phyloP scores from a whole-genome alignment of 2,329 filamentous ascomycete species.

The Clonostachys sp. region DNA sequence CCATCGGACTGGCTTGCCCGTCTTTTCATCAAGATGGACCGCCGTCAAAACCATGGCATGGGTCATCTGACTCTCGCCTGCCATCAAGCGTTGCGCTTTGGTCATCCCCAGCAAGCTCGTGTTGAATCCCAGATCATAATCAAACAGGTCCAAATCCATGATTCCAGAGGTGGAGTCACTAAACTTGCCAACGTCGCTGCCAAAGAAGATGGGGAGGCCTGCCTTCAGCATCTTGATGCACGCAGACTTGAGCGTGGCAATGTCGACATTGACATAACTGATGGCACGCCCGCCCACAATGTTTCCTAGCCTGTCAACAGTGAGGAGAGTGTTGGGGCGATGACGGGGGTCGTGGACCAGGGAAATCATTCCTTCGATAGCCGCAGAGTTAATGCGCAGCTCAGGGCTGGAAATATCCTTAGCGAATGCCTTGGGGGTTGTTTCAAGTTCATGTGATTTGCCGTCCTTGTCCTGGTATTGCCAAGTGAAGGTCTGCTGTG shows the following conservation, averaged over 20 bases:
- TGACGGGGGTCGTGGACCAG: slow-evolving; percentile 85
- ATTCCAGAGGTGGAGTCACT: slow-evolving; percentile 64
- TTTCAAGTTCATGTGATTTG: slow-evolving; percentile 55
- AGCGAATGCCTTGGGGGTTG: slow-evolving; percentile 69
- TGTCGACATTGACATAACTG: slow-evolving; percentile 80
- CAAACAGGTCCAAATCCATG: slow-evolving; percentile 74
- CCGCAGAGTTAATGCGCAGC: slow-evolving; percentile 48
- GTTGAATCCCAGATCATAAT: slow-evolving; percentile 83
- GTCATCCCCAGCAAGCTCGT: slow-evolving; percentile 66
- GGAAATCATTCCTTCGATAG: slow-evolving; percentile 69
- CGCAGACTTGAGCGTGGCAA: slow-evolving; percentile 64
- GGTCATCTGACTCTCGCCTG: slow-evolving; percentile 79
- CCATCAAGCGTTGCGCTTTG: slow-evolving; percentile 70
- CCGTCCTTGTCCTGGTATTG: slow-evolving; percentile 68
- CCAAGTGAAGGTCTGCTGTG: slow-evolving; percentile 71
- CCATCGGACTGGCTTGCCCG: slow-evolving; percentile 68
- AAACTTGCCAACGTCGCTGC: slow-evolving; percentile 82
- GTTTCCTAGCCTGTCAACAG: slow-evolving; percentile 76
- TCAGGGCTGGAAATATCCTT: slow-evolving; percentile 58
- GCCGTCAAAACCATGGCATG: slow-evolving; percentile 90
- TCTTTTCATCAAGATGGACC: slow-evolving; percentile 67
- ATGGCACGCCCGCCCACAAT: slow-evolving; percentile 71
- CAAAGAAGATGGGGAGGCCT: slow-evolving; percentile 82
- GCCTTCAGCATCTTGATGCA: slow-evolving; percentile 74
- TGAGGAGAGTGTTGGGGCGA: slow-evolving; percentile 65